Base-by-base conservation (phyloP, 148 eudicot genomes). In the Diospyros lotus region DNA sequence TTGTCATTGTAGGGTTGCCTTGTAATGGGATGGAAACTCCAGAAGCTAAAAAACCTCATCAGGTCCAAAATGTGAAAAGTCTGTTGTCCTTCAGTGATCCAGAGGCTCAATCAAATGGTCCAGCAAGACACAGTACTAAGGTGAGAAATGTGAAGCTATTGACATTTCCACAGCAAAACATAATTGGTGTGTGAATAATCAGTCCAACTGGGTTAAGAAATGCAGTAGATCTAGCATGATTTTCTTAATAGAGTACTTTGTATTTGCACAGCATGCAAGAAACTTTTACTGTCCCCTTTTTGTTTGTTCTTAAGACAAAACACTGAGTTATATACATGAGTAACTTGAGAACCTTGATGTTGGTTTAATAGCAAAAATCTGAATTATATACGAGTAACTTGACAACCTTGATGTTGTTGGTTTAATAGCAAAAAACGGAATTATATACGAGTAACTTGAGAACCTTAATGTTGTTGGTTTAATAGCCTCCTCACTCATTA, bases 1-100 rank as follows among this genome's bases (percentile, higher is more conserved):
- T 84, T 81, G 77, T 86, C 45, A 79, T 85, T 54, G 56, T 87
- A 28, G 84, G 85, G 55, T 75, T 85, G 77, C 77, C 84, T 39
- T 82, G 84, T 84, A 63, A 80, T 70, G 80, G 70, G 63, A 65
- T 60, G 69, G 72, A 69, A 71, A 79, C 69, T 44, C 77, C 83
- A 66, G 63, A 58, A 63, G 52, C 73, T 64, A 75, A 62, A 74
- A 80, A 60, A 66, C 41, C 69, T 68, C 79, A 58, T 80, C 44
- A 72, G 71, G 53, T 50, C 52, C 64, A 38, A 68, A 65, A 58
- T 40, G 63, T 64, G 64, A 78, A 75, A 66, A 54, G 53, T 69
- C 50, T 53, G 71, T 77, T 64, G 78, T 54, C 55, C 78, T 60
- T 43, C 66, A 69, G 51, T 70, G 76, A 60, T 15, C 42, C 41